Base-by-base conservation (phyloP, 2,329 filamentous ascomycete species). In the Colletotrichum shisoi region DNA sequence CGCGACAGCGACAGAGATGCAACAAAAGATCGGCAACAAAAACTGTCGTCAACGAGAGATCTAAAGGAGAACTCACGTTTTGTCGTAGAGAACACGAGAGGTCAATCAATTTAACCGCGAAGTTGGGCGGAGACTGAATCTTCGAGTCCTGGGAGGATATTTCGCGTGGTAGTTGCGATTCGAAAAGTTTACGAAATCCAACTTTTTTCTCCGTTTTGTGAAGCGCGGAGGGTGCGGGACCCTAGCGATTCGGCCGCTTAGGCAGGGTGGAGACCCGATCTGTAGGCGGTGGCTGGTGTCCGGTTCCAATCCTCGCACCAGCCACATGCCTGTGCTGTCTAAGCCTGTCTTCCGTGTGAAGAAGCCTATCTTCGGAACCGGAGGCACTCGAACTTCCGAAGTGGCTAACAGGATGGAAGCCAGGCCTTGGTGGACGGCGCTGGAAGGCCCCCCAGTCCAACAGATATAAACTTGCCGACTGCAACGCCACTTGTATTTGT, bases 91-190 rank as follows among this genome's bases (percentile, higher is more conserved):
- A 93, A 94, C 91, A 90, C 86, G 91, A 94, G 91, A 91, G 85
- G 84, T 93, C 94, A 98, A 98, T 98, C 94, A 89, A 91, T 96
- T 98, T 96, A 97, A 97, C 94, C 94, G 93, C 92, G 57, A 81
- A 82, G 81, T 89, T 91, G 89, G 87, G 91, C 94, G 94, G 94
- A 97, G 94, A 98, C 94, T 97, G 94, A 96, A 87, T 90, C 93
- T 93, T 95, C 92, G 87, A 92, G 93, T 96, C 90, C 91, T 87
- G 77, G 76, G 75, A 78, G 75, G 59, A 70, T 67, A 52, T 46
- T 58, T 59, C 56, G 62, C 59, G 46, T 59, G 65, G 46, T 61
- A 69, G 71, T 64, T 64, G 61, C 66, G 68, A 70, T 70, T 70
- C 62, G 57, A 42, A 45, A 39, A 59, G 66, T 70, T 71, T 64